Base-by-base conservation (phyloP, 106 monocot species). In the Platanthera zijinensis region DNA sequence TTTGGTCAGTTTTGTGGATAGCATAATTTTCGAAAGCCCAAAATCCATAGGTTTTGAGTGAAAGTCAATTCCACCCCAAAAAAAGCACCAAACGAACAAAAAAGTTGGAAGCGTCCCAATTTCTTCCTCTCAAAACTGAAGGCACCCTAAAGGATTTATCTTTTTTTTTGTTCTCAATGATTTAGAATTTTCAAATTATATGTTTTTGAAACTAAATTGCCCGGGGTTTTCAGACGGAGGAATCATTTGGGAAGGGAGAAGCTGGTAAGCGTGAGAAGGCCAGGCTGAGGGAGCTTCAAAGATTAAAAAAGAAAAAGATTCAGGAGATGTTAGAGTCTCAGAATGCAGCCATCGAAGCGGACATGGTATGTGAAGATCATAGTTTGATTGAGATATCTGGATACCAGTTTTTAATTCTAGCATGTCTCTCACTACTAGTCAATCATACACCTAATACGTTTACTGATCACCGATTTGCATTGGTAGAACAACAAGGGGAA, bases 401-500 rank as follows among this genome's bases (percentile, higher is more conserved):
- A 21, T 3, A 57, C 53, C 22, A 52, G 56, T 11, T 11, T 10
- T 62, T 74, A 10, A 32, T 66, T 53, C 51, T 50, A 50, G 50
- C 30, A 73, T 48, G 8, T 6, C 8, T 25, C 22, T 4, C 8
- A 21, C 7, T 63, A 17, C 22, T 63, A 22, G 15, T 63, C 19
- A 63, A 63, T 21, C 17, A 8, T 63, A 22, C 2, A 6, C 19
- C 22, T 71, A 49, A 39, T 51, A 17, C 5, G 18, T 18, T 15
- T 17, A 10, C 15, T 57, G 57, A 71, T 25, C 12, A 7, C 64
- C 56, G 22, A 64, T 88, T 57, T 74, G 52, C 73, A 75, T 84
- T 82, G 9, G 8, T 80, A 92, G 92, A 92, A 92, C 71, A 89
- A 87, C 54, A 92, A 87, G 73, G 89, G 92, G 46, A 92, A 90